phyloP scores from a whole-genome alignment of 2,329 filamentous ascomycete genomes.

The Phialocephala sp. region DNA sequence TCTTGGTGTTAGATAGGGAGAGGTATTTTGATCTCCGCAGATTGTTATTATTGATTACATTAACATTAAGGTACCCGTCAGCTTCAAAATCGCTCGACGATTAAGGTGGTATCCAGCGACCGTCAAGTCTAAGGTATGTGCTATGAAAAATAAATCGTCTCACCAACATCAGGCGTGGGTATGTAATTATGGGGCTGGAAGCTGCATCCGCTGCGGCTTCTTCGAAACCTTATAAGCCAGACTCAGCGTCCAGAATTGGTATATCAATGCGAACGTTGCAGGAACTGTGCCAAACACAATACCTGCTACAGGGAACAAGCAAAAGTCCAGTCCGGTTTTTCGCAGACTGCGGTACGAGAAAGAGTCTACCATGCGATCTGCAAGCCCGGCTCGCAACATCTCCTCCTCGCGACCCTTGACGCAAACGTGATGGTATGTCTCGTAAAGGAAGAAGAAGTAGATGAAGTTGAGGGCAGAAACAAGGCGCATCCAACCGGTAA shows the following conservation, averaged over 20 bases:
- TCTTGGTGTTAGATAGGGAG: not conserved
- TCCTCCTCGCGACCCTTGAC: slow-evolving; percentile 66
- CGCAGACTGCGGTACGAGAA: slow-evolving; percentile 64
- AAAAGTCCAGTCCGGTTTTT: slow-evolving; percentile 65
- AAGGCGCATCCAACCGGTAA: slow-evolving; percentile 65
- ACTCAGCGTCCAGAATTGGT: slow-evolving; percentile 72
- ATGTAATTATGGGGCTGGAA: not conserved
- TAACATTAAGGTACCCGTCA: not conserved
- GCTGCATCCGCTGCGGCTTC: slow-evolving; percentile 54
- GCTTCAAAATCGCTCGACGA: not conserved
- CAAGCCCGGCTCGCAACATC: slow-evolving; percentile 68
- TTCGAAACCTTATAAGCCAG: slow-evolving; percentile 75
- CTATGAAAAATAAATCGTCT: too few relatives aligned
- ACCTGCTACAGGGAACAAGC: slow-evolving; percentile 70
- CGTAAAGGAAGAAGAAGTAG: slow-evolving; percentile 69
- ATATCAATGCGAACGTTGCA: slow-evolving; percentile 69
- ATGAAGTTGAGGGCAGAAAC: slow-evolving; percentile 63
- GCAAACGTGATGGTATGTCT: slow-evolving; percentile 68
- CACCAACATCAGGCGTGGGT: too few relatives aligned
- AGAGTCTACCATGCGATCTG: slow-evolving; percentile 60
- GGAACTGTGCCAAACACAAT: slow-evolving; percentile 72
- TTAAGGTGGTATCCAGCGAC: not conserved
- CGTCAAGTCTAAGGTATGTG: too few relatives aligned
- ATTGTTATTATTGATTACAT: not conserved
- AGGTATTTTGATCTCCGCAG: not conserved